Evolutionary conservation across 768 basidiomycete species (phyloP).

Genomic region (Boletus tylopilopsis): DNA sequence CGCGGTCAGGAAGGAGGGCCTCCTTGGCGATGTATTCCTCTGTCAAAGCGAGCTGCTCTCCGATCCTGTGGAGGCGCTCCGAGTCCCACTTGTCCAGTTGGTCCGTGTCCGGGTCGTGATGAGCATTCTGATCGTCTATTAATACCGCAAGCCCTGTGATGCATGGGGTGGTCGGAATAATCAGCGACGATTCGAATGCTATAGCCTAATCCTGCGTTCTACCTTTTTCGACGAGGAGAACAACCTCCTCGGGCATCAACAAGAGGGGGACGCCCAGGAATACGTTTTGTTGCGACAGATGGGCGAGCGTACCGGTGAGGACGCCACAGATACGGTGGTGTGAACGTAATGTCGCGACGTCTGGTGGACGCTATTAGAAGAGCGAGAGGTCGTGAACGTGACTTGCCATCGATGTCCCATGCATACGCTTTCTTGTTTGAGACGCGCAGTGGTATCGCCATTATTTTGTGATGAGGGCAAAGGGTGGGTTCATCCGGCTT

Average conservation of each 20-base stretch:
- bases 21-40: conserved; percentile 50
- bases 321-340: conserved; percentile 82
- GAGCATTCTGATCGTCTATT: conserved; percentile 65
- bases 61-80: conserved; percentile 43
- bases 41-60: conserved; percentile 45
- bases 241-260: conserved; percentile 89
- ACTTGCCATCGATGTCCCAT: conserved; percentile 83
- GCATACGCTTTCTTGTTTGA: conserved; percentile 79
- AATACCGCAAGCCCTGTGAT: conserved; percentile 71
- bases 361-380: conserved; percentile 38
- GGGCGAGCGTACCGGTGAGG: conserved; percentile 87
- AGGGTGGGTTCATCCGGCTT: conserved; percentile 8
- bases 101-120: conserved; percentile 42
- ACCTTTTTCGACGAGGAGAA: conserved; percentile 83
- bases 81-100: conserved; percentile 54
- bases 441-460: conserved; percentile 60
- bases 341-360: conserved; percentile 75
- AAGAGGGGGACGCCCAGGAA: conserved; percentile 92
- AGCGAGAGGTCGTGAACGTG: background rate
- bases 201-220: too few relatives aligned
- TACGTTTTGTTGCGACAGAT: conserved; percentile 92
- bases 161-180: background rate
- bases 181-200: background rate
- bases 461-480: background rate
- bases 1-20: conserved; percentile 33